These are phyloP conservation scores for Agroathelia rolfsii DNA, from an alignment of 1,284 basidiomycete genomes.

Conservation along the genomic window DNA sequence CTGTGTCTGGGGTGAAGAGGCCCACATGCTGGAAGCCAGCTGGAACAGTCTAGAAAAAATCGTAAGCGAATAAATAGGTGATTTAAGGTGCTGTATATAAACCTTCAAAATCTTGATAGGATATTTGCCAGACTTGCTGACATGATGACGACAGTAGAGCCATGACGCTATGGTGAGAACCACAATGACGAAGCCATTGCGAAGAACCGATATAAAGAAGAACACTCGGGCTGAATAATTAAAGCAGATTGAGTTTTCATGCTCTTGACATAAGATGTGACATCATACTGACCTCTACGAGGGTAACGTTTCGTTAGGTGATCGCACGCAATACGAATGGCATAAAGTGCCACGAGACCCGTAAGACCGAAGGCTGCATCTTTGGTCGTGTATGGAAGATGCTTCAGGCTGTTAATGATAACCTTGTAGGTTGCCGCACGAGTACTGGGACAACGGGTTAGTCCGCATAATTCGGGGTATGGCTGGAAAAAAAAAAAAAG, in stretches of 20 bases:
- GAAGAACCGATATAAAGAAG: constrained; percentile 80
- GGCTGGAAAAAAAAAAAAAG: constrained; percentile 9
- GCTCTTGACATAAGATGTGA: not conserved
- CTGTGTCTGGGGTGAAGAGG: constrained; percentile 52
- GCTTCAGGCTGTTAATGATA: constrained; percentile 87
- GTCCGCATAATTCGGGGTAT: constrained; percentile 1
- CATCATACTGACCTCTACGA: constrained; percentile 37
- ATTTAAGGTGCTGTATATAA: too few species aligned
- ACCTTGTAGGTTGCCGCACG: constrained; percentile 80
- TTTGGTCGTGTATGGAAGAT: constrained; percentile 58
- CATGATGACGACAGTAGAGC: constrained; percentile 66
- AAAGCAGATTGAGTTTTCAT: constrained; percentile 1
- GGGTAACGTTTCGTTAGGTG: constrained; percentile 60
- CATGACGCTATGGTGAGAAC: constrained; percentile 80
- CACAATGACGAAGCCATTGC: constrained; percentile 84
- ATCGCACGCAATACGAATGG: constrained; percentile 60
- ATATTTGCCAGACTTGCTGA: constrained; percentile 49
- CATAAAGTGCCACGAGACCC: constrained; percentile 68
- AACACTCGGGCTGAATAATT: constrained; percentile 51
- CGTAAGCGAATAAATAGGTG: too few species aligned
- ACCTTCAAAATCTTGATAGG: constrained; percentile 86
- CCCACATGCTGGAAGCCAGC: constrained; percentile 76
- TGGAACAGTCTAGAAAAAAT: constrained; percentile 77
- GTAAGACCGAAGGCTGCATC: constrained; percentile 90
- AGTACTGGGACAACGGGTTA: constrained; percentile 39